Evolutionary conservation across 2,329 filamentous ascomycete species (phyloP), one percentile per base, ranked within the genome.

Genomic region (Chaetomiaceae sp.): DNA sequence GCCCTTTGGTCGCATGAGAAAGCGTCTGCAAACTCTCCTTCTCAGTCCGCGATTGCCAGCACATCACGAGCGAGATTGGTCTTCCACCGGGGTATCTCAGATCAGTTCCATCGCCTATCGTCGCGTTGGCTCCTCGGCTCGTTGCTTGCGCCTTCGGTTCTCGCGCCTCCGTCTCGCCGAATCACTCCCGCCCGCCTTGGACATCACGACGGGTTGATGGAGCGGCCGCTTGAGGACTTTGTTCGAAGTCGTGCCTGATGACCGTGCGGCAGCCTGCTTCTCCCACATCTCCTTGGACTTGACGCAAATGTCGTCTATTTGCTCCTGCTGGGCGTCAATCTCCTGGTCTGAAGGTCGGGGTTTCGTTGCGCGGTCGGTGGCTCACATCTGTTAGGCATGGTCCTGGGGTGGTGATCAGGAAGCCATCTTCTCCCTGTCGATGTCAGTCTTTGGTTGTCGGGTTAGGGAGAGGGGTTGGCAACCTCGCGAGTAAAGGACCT

Each of bases 251-350:
- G 72, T 71, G 50, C 74, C 72, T 14, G 63, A 69, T 47, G 71
- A 66, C 58, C 74, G 74, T 37, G 77, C 78, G 14, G 77, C 77
- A 15, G 76, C 77, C 65, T 82, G 77, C 59, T 69, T 75, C 58
- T 82, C 77, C 79, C 79, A 83, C 56, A 80, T 70, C 51, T 81
- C 77, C 57, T 74, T 79, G 33, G 80, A 82, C 65, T 82, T 82
- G 56, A 72, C 67, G 66, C 80, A 83, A 51, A 83, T 81, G 61
- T 83, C 80, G 63, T 83, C 79, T 59, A 83, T 83, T 72, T 83
- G 80, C 68, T 82, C 80, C 80, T 83, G 62, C 51, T 45, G 31
- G 51, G 53, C 29, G 48, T 66, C 52, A 66, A 55, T 56, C 43
- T 50, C 34, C 53, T 52, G 54, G 61, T 53, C 46, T n/a, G n/a